These are phyloP conservation scores for Tephrocybe sp. DNA, from an alignment of 768 basidiomycete genomes.

Conservation along the genomic window DNA sequence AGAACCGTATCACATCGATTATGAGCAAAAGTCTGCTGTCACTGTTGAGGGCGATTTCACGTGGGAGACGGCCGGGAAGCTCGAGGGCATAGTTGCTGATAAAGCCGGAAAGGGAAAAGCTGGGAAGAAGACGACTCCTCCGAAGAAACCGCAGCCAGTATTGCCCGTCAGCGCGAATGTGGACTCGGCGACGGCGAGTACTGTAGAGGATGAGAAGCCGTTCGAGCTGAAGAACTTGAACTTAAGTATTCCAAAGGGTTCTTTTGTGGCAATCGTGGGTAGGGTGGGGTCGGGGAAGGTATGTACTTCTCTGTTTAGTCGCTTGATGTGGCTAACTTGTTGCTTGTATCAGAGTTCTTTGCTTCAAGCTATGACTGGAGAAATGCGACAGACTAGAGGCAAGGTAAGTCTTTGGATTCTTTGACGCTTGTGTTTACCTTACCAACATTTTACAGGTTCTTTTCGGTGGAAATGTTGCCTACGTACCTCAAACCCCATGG, in stretches of 20 bases:
- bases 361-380: slow-evolving; percentile 58
- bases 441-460: slow-evolving; percentile 31
- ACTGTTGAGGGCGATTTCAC: slow-evolving; percentile 48
- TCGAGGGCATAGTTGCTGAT: slow-evolving; percentile 10
- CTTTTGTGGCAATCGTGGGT: slow-evolving; percentile 72
- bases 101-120: slow-evolving; percentile 3
- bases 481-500: slow-evolving; percentile 64
- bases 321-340: neutral
- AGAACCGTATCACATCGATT: slow-evolving; percentile 45
- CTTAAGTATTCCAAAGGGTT: slow-evolving; percentile 48
- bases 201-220: slow-evolving; percentile 38
- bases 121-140: slow-evolving; percentile 10
- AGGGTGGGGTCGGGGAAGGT: slow-evolving; percentile 75
- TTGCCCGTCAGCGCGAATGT: neutral
- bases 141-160: neutral
- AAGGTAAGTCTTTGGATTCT: slow-evolving; percentile 37
- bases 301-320: neutral
- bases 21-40: slow-evolving; percentile 36
- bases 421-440: neutral
- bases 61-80: slow-evolving; percentile 42
- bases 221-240: slow-evolving; percentile 50
- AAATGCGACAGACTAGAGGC: slow-evolving; percentile 64
- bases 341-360: slow-evolving; percentile 45
- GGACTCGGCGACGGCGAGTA: neutral
- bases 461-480: slow-evolving; percentile 56